Evolutionary conservation across 2,329 filamentous ascomycete species (phyloP).

Genomic region (Aphanoascus verrucosus): DNA sequence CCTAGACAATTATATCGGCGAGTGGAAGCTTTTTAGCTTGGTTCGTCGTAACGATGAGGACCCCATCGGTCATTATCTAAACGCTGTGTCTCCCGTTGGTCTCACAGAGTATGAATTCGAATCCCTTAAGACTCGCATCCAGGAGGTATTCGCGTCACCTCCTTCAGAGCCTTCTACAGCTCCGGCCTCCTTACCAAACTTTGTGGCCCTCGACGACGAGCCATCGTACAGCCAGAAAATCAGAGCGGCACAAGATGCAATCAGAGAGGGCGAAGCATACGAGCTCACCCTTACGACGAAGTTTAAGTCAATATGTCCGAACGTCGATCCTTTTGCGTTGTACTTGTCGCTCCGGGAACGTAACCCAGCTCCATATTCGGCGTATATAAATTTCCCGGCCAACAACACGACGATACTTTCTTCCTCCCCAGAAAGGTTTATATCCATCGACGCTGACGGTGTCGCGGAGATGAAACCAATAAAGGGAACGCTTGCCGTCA

Average conservation of each 20-base stretch:
- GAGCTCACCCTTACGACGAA: conserved; percentile 75
- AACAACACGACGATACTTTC: conserved; percentile 57
- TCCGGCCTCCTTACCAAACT: conserved; percentile 12
- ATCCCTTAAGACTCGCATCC: background rate
- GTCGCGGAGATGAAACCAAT: conserved; percentile 66
- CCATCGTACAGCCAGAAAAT: conserved; percentile 56
- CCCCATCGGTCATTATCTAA: conserved; percentile 39
- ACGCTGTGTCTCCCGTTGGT: conserved; percentile 18
- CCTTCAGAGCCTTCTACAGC: conserved; percentile 1
- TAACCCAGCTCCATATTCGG: conserved; percentile 77
- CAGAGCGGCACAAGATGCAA: conserved; percentile 56
- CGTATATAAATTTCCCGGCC: conserved; percentile 60
- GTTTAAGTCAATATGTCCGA: conserved; percentile 48
- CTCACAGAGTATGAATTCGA: conserved; percentile 12
- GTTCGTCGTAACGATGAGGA: conserved; percentile 26
- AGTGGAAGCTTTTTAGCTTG: conserved; percentile 15
- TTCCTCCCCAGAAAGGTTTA: conserved; percentile 81
- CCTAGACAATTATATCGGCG: conserved; percentile 15
- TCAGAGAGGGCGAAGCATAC: conserved; percentile 70
- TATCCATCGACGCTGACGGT: conserved; percentile 50
- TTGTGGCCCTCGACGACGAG: conserved; percentile 21
- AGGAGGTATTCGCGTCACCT: conserved; percentile 5
- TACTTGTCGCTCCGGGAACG: conserved; percentile 58
- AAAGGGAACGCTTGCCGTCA: conserved; percentile 90
- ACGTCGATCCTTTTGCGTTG: conserved; percentile 31